Conservation (phyloP, 768 basidiomycete genomes). For the Auricularia sp. region DNA sequence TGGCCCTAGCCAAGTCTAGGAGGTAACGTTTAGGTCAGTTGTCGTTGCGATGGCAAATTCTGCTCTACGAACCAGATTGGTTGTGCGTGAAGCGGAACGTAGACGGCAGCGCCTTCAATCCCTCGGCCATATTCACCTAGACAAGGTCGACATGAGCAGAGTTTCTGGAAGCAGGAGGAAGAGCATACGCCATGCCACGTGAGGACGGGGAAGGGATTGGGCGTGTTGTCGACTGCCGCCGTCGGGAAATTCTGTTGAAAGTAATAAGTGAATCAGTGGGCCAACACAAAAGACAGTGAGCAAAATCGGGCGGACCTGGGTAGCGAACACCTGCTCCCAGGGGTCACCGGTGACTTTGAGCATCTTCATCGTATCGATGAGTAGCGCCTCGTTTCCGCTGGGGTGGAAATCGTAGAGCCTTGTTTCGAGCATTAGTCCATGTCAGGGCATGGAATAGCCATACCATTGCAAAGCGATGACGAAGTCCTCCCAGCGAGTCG, state of each 20-base stretch:
- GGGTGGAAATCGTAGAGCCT: constrained; percentile 50
- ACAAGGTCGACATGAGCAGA: constrained; percentile 25
- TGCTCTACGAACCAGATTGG: constrained; percentile 32
- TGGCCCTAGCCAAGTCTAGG: constrained; percentile 39
- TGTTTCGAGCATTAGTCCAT: too few species aligned
- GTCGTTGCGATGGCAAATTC: too few species aligned
- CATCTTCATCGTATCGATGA: constrained; percentile 45
- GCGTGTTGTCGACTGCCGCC: constrained; percentile 26
- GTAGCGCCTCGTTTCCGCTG: constrained; percentile 35
- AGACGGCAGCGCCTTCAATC: constrained; percentile 43
- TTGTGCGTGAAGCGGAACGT: constrained; percentile 48
- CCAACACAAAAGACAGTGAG: not conserved
- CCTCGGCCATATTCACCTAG: constrained; percentile 48
- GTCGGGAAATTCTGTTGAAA: constrained; percentile 35
- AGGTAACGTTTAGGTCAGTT: too few species aligned
- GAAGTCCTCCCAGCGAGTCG: constrained; percentile 51
- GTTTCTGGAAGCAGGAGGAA: too few species aligned
- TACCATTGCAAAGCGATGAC: constrained; percentile 48
- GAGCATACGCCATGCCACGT: constrained; percentile 24
- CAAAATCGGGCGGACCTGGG: constrained; percentile 23
- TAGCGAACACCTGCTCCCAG: constrained; percentile 44
- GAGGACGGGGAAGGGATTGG: constrained; percentile 37
- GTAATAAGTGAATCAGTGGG: not conserved
- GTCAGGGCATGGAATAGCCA: not conserved
- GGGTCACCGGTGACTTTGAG: constrained; percentile 43